Evolutionary conservation across 2,329 filamentous ascomycete genomes (phyloP), one percentile per base, ranked within the genome.

Genomic region (Fusarium miscanthi): DNA sequence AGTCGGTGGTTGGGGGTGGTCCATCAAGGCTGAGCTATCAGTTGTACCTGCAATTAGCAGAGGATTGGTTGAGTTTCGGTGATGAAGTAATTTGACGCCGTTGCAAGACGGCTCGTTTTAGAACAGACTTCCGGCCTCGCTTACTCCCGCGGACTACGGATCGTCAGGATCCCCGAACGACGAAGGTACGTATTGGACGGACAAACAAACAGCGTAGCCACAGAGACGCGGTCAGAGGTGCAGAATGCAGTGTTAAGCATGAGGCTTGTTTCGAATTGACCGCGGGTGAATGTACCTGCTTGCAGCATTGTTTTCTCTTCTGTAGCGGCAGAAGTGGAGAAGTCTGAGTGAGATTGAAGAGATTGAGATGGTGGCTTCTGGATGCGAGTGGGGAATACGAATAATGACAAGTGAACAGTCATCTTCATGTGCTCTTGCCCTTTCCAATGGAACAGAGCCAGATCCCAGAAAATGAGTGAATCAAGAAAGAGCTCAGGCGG

Each of bases 91-190:
- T 58, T 58, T 56, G 54, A 49, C 63, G 57, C 61, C 57, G 56
- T 58, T 38, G 42, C 66, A 59, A 66, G 42, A 69, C 49, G 52
- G 57, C 49, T 54, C 46, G 56, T 35, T 51, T 56, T 60, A 23
- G 49, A 71, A 37, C 38, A 38, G 42, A 42, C 21, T 60, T 48
- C 23, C 25, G 35, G 59, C 21, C 45, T 59, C 63, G 59, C 69
- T 53, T 71, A 71, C 62, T 71, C 69, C 67, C 63, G 63, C 58
- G 48, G 67, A 35, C 25, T 63, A 53, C 40, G 52, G 63, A 70
- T 45, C 58, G 57, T 63, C 43, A 40, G 41, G 37, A 37, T 49
- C 46, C 31, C 43, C 25, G 33, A 51, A 53, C 35, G n/a, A 40
- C 23, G 33, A 48, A 68, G 43, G 53, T 53, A 40, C 19, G 37